Percentiles rank a stretch among this genome's conserved stretches.
phyloP scores from a whole-genome alignment of 345 rosid genomes.

The Eucalyptus leucophloia region DNA sequence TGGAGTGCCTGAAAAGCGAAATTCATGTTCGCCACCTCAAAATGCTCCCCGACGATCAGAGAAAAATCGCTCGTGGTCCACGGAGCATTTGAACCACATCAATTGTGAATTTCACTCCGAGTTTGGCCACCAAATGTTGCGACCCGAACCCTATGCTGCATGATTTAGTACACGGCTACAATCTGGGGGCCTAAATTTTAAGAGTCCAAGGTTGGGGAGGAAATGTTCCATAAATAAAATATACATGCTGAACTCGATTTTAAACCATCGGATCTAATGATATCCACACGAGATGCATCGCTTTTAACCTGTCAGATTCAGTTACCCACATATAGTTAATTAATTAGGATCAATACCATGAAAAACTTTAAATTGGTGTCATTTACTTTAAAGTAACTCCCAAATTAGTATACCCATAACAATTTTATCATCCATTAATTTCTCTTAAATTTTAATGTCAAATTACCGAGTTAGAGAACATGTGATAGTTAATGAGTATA shows the following conservation, averaged over 20 bases:
- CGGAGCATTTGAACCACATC: not conserved
- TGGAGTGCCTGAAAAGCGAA: not conserved
- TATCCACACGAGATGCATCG: not conserved
- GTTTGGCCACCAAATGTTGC: not conserved
- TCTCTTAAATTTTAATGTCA: too few species aligned
- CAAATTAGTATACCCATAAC: too few species aligned
- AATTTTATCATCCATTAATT: not conserved
- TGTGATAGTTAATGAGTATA: accelerated
- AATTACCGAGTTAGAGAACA: too few species aligned
- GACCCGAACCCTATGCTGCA: not conserved
- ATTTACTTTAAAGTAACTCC: too few species aligned
- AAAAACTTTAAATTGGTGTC: too few species aligned
- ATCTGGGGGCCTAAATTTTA: not conserved
- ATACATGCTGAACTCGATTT: not conserved
- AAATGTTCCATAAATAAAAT: not conserved
- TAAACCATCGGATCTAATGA: accelerated
- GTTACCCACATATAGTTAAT: not conserved
- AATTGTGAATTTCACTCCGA: not conserved
- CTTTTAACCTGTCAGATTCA: not conserved
- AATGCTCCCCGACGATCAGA: not conserved
- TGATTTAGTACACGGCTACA: not conserved
- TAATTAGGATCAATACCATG: not conserved
- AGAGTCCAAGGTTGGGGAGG: accelerated
- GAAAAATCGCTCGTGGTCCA: not conserved
- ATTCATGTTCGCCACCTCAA: not conserved